Evolutionary conservation across 129 eudicot species (phyloP).

Genomic region (Pulicaria dysenterica): DNA sequence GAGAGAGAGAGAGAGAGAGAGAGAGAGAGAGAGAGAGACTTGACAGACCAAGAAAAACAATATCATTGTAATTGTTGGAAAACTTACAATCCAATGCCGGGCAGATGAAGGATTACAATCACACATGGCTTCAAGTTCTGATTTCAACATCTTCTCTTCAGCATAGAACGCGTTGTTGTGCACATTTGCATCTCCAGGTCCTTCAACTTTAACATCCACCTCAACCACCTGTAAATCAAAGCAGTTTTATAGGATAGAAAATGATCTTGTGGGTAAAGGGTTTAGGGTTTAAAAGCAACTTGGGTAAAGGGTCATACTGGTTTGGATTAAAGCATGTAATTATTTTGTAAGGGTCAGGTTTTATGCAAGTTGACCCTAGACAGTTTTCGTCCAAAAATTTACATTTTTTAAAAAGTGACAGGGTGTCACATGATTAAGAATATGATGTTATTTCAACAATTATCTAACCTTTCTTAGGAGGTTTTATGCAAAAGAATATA

Average conservation of each 20-base stretch:
- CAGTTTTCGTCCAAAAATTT: not conserved
- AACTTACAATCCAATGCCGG: slow-evolving; percentile 80
- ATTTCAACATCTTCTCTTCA: slow-evolving; percentile 62
- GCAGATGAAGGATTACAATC: slow-evolving; percentile 75
- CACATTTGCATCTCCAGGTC: slow-evolving; percentile 66
- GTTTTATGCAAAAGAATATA: slow-evolving; percentile 1
- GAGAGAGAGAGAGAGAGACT: slow-evolving; percentile 10
- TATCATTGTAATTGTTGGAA: slow-evolving; percentile 5
- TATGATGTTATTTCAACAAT: not conserved
- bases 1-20: not conserved
- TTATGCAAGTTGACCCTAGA: not conserved
- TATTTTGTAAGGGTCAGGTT: not conserved
- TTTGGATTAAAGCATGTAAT: not conserved
- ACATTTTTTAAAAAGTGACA: not conserved
- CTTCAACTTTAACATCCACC: slow-evolving; percentile 66
- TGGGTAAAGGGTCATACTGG: not conserved
- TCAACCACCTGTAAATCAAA: slow-evolving; percentile 62
- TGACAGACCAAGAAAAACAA: not conserved
- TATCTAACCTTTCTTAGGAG: not conserved
- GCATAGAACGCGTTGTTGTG: slow-evolving; percentile 80
- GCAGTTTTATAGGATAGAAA: not conserved
- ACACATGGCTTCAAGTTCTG: slow-evolving; percentile 72
- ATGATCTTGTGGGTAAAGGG: not conserved
- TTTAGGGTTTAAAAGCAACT: not conserved
- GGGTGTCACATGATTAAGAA: not conserved